phyloP scores from a whole-genome alignment of 2,329 filamentous ascomycete genomes.

The Pyrenophora tritici-repentis region DNA sequence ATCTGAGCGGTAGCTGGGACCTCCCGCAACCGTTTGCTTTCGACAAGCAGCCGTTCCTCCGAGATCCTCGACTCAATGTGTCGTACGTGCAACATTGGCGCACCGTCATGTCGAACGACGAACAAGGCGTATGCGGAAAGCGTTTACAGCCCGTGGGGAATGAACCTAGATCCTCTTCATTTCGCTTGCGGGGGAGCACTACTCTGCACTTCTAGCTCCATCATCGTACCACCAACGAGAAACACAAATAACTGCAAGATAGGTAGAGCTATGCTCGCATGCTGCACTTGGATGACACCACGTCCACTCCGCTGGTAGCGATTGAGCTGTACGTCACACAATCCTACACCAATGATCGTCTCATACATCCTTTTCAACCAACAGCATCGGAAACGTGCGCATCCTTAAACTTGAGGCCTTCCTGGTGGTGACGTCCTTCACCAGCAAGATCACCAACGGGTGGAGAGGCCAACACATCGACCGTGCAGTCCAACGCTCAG shows the following conservation, averaged over 20 bases:
- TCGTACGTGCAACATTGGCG: background rate
- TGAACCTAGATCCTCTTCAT: constrained; percentile 11
- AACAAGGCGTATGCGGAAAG: constrained; percentile 6
- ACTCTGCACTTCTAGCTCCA: constrained; percentile 9
- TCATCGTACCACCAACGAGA: constrained; percentile 9
- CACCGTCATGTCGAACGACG: constrained; percentile 3
- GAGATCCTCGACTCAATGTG: constrained; percentile 8
- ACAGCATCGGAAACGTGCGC: background rate
- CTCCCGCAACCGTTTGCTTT: constrained; percentile 7
- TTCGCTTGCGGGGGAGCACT: constrained; percentile 15
- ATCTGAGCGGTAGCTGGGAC: constrained; percentile 8
- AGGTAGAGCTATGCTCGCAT: constrained; percentile 6
- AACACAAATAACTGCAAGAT: constrained; percentile 7
- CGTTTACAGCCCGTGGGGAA: constrained; percentile 4
- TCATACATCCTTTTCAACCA: background rate
- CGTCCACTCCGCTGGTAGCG: constrained; percentile 8
- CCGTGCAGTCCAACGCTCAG: background rate
- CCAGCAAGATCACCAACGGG: background rate
- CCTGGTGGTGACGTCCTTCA: background rate
- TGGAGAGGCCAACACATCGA: background rate
- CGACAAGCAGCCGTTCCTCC: constrained; percentile 5
- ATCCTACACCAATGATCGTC: constrained; percentile 3
- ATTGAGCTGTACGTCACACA: constrained; percentile 3
- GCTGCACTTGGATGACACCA: constrained; percentile 6
- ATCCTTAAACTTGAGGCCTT: background rate